phyloP scores from a whole-genome alignment of 2,329 filamentous ascomycete genomes.

The Sporothrix pseudoabietina region DNA sequence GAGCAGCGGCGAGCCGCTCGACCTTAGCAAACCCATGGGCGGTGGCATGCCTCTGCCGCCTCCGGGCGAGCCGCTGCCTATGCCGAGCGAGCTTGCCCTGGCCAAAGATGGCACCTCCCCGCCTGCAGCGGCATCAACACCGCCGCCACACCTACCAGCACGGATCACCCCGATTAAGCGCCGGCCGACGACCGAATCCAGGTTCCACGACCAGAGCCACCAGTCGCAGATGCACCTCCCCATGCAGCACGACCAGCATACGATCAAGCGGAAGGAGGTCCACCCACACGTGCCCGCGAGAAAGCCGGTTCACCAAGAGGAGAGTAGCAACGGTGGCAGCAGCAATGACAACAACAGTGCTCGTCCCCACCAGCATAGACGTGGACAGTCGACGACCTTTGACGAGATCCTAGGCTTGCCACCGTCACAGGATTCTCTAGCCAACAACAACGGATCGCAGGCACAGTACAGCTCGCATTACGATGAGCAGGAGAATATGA shows the following conservation, averaged over 20 bases:
- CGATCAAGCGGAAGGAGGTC: constrained; percentile 26
- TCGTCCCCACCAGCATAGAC: background rate
- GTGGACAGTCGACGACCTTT: constrained; percentile 12
- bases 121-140: background rate
- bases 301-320: background rate
- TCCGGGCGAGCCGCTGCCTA: constrained; percentile 75
- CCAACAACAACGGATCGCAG: background rate
- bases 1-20: constrained; percentile 40
- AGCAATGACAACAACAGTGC: background rate
- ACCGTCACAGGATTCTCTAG: background rate
- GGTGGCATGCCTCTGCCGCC: constrained; percentile 80
- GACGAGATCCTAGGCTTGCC: constrained; percentile 16
- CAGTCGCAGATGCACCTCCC: constrained; percentile 16
- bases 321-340: background rate
- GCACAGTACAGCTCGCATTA: background rate
- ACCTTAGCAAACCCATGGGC: constrained; percentile 71
- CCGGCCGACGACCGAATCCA: constrained; percentile 8
- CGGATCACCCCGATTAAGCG: constrained; percentile 24
- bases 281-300: background rate
- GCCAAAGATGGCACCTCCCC: background rate
- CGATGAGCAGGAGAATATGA: constrained; percentile 25
- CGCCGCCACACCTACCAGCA: background rate
- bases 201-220: background rate
- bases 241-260: background rate
- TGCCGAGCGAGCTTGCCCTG: constrained; percentile 46